phyloP scores from a whole-genome alignment of 345 rosid genomes.

The Pugionium cornutum region DNA sequence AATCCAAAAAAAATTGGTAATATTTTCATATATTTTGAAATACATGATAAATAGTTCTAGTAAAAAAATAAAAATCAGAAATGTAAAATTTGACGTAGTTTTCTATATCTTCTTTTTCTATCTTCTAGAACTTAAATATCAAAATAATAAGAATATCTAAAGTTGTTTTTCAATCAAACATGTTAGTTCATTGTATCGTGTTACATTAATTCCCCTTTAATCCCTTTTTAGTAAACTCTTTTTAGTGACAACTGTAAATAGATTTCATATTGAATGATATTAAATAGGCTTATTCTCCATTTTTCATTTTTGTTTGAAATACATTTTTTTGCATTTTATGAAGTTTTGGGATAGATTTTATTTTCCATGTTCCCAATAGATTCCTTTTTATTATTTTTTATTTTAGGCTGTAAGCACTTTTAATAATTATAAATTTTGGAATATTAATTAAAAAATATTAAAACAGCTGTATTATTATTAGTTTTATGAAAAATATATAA shows the following conservation, averaged over 20 bases:
- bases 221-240: constrained; percentile 13
- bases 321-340: neutral
- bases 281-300: neutral
- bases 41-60: no score
- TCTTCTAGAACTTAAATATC: neutral
- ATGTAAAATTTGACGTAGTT: no score
- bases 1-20: no score
- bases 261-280: neutral
- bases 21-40: no score
- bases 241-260: neutral
- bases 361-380: no score
- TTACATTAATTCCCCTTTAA: neutral
- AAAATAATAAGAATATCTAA: neutral
- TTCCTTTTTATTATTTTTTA: no score
- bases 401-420: no score
- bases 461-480: no score
- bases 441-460: no score
- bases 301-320: constrained; percentile 6
- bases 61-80: no score
- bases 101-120: neutral
- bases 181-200: constrained; percentile 8
- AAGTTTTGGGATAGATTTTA: neutral
- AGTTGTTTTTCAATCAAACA: constrained; percentile 17
- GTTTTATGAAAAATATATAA: no score
- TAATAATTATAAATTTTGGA: no score